Percentiles rank a stretch among this genome's conserved stretches.
These are phyloP conservation scores for Polyporus tsugae DNA, from an alignment of 1,284 basidiomycete genomes.

Conservation along the genomic window DNA sequence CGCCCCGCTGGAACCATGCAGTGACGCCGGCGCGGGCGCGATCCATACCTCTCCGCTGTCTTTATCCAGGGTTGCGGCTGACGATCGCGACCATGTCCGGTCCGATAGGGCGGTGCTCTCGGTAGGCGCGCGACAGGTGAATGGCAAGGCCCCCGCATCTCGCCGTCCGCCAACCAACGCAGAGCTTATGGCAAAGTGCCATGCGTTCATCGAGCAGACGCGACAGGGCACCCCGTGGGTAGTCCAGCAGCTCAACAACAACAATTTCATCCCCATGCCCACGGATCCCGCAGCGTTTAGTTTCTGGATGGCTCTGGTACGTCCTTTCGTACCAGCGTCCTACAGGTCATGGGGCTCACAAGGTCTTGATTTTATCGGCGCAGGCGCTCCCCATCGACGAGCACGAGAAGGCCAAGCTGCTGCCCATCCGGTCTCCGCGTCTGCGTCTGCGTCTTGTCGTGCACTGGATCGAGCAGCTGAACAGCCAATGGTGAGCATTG, in stretches of 20 bases:
- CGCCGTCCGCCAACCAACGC: conserved; percentile 51
- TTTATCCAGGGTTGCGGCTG: conserved; percentile 6
- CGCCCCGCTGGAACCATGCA: conserved; percentile 6
- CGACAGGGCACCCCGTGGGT: conserved; percentile 88
- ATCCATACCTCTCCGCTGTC: conserved; percentile 17
- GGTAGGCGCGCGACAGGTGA: conserved; percentile 27
- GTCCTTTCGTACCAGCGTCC: conserved; percentile 30
- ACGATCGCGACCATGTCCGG: conserved; percentile 13
- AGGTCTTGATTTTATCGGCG: not conserved
- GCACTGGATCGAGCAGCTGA: conserved; percentile 90
- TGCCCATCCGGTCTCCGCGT: conserved; percentile 86
- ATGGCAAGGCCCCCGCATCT: conserved; percentile 6
- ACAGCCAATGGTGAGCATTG: conserved; percentile 67
- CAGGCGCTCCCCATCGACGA: conserved; percentile 94
- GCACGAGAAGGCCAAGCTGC: conserved; percentile 90
- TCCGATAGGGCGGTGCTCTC: conserved; percentile 29
- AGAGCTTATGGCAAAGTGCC: conserved; percentile 81
- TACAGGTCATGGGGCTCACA: conserved; percentile 10
- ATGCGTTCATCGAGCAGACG: conserved; percentile 81
- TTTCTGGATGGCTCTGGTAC: conserved; percentile 89
- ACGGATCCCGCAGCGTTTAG: conserved; percentile 75
- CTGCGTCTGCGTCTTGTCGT: conserved; percentile 86
- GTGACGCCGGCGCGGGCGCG: conserved; percentile 18
- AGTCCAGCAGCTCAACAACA: conserved; percentile 83
- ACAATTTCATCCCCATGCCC: conserved; percentile 77